Base-by-base conservation (phyloP, 129 eudicot species). In the Logfia minima region DNA sequence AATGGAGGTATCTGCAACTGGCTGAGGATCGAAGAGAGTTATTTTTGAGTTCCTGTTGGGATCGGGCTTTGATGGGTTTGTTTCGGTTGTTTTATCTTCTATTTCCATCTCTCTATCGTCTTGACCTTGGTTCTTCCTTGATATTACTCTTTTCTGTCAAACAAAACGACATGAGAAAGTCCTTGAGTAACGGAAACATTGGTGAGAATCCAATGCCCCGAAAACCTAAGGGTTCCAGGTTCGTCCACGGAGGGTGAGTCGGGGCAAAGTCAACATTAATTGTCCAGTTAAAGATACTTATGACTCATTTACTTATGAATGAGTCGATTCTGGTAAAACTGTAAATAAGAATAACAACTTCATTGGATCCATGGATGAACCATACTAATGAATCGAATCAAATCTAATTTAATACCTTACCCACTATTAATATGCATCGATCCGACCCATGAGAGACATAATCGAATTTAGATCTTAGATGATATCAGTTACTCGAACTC, bases 61-160 rank as follows among this genome's bases (percentile, higher is more conserved):
- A 66, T 5, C 28, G 10, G 28, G 14, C 18, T 70, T 60, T n/a
- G 76, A 77, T 34, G 63, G 68, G 71, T 65, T 21, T 22, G 59
- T 68, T 19, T 75, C 80, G 4, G 55, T 68, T 58, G 17, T 51
- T 18, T 58, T 70, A 43, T 45, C 61, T 75, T 75, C 61, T 18
- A 21, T 21, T 59, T 67, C 80, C 41, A 75, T 71, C 1, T 81
- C 80, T 60, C 35, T 39, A 53, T 70, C 19, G 0, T 81, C 84
- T 51, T 63, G 59, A 22, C 45, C 90, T 8, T 67, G 79, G 77
- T 88, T 66, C 24, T 80, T 79, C 82, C 86, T 90, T 74, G 82
- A 78, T 64, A 91, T 86, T 79, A 92, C 97, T 81, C 86, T 84
- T 51, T 66, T 65, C 97, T 92, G 86, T 66, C 77, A 76, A 77